These are phyloP conservation scores for Malania oleifera DNA, from an alignment of 164 flowering plant genomes.

Conservation along the genomic window DNA sequence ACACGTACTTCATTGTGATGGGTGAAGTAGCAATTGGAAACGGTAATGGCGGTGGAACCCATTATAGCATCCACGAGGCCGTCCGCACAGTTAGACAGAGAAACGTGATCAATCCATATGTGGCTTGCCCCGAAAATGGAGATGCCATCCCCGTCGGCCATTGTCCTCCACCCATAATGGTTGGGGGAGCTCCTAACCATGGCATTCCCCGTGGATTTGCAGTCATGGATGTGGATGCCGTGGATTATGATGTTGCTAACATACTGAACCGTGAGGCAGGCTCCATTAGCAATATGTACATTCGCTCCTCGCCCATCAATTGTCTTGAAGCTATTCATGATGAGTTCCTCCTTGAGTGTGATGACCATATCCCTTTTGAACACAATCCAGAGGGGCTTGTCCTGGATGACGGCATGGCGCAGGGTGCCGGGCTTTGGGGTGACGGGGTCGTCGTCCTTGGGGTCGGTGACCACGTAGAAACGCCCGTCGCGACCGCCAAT, in stretches of 20 bases:
- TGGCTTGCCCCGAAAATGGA: conserved; percentile 92
- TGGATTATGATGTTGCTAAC: conserved; percentile 41
- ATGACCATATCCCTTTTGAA: conserved; percentile 46
- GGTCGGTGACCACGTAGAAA: conserved; percentile 81
- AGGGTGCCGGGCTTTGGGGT: conserved; percentile 88
- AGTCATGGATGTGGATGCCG: conserved; percentile 41
- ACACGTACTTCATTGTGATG: conserved; percentile 88
- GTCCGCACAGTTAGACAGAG: conserved; percentile 86
- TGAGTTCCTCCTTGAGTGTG: conserved; percentile 37
- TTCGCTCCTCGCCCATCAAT: conserved; percentile 40
- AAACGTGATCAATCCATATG: conserved; percentile 92
- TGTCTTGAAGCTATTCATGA: conserved; percentile 51
- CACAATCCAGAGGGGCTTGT: conserved; percentile 61
- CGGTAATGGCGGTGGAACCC: conserved; percentile 94
- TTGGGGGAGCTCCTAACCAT: conserved; percentile 40
- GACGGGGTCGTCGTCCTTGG: conserved; percentile 71
- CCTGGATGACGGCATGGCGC: conserved; percentile 94
- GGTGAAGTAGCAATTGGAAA: conserved; percentile 82
- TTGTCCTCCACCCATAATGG: conserved; percentile 46
- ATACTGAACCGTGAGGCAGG: conserved; percentile 41
- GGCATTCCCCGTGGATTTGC: conserved; percentile 47
- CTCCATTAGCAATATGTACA: conserved; percentile 44
- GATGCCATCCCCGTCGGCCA: conserved; percentile 69
- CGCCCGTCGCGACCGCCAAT: conserved; percentile 93
- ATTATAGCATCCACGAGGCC: conserved; percentile 95